These are phyloP conservation scores for Linaria vulgaris DNA, from an alignment of 257 asterid genomes.

Conservation along the genomic window DNA sequence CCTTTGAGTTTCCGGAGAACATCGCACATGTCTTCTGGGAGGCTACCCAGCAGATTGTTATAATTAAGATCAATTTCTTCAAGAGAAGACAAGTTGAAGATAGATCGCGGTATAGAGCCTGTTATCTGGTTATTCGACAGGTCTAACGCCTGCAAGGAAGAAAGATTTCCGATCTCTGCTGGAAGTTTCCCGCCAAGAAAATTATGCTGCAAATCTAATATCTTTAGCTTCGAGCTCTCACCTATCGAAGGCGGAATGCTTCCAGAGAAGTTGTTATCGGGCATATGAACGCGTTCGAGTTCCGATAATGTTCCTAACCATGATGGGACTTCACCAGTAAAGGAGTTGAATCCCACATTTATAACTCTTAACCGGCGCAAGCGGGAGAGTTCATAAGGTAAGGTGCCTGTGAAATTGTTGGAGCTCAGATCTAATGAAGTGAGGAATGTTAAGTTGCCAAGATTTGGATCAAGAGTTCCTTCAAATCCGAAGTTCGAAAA, in stretches of 20 bases:
- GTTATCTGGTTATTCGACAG: slow-evolving; percentile 25
- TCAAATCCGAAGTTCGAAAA: slow-evolving; percentile 25
- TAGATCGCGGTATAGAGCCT: slow-evolving; percentile 26
- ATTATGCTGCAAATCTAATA: too few relatives aligned
- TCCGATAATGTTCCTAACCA: slow-evolving; percentile 38
- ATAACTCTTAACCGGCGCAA: too few relatives aligned
- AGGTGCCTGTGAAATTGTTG: too few relatives aligned
- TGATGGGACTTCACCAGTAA: slow-evolving; percentile 41
- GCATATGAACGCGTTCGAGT: slow-evolving; percentile 30
- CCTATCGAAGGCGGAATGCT: too few relatives aligned
- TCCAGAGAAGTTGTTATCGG: slow-evolving; percentile 38
- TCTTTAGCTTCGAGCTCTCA: too few relatives aligned
- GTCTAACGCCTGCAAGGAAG: slow-evolving; percentile 26
- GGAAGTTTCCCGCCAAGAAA: slow-evolving; percentile 35
- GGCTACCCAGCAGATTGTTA: slow-evolving; percentile 26
- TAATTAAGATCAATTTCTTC: slow-evolving; percentile 26
- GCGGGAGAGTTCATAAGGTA: too few relatives aligned
- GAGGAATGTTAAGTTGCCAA: slow-evolving; percentile 47
- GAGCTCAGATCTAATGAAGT: slow-evolving; percentile 28
- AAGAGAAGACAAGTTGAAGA: slow-evolving; percentile 22
- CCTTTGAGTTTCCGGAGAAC: slow-evolving; percentile 13
- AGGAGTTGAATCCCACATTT: too few relatives aligned
- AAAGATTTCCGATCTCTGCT: slow-evolving; percentile 30
- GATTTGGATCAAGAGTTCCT: slow-evolving; percentile 33
- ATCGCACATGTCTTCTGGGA: slow-evolving; percentile 27